Evolutionary conservation across 345 rosid species (phyloP), one percentile per base, ranked within the genome.

Genomic region (Eucalyptus cladocalyx): DNA sequence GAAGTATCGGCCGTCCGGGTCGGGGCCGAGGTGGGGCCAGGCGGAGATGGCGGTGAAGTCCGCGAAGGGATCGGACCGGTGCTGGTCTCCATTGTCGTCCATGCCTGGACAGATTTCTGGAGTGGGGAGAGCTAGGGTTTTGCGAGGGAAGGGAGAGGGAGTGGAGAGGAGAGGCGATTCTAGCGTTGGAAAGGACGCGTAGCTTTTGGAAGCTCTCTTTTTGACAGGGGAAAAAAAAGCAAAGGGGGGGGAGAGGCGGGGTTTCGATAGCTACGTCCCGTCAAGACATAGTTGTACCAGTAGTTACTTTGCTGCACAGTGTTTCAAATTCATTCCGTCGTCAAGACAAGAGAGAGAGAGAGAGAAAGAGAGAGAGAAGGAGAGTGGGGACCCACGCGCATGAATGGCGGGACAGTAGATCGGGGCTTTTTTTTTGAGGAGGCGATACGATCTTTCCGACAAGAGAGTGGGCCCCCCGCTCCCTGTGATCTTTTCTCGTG

Each of bases 1-100:
- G 90, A 97, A 92, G 93, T 93, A 94, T 86, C 88, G 93, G 83
- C 87, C 54, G 50, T 92, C 96, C 23, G 97, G 90, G 90, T 93
- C 94, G 86, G 91, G 49, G 11, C 90, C 91, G 83, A 93, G 93
- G 19, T 90, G 62, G 93, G 94, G 91, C 93, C 93, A 83, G 91
- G 87, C 50, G 5, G 89, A 87, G 19, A 92, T 11, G 76, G 80
- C 47, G 34, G 92, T 53, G 87, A 89, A 89, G 83, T 90, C 93
- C 11, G 89, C 80, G 42, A 87, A 92, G 40, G 93, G 97, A 94
- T 95, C 95, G 91, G 92, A 87, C 85, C 89, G 87, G 15, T 90
- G 90, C 90, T 88, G 87, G 67, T 48, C 88, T 12, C 13, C 87
- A 86, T 48, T 48, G 86, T 86, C 87, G 87, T 89, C 87, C 87